Evolutionary conservation across 2,329 filamentous ascomycete species (phyloP), one percentile per base, ranked within the genome.

Genomic region (Pezicula neosporulosa): DNA sequence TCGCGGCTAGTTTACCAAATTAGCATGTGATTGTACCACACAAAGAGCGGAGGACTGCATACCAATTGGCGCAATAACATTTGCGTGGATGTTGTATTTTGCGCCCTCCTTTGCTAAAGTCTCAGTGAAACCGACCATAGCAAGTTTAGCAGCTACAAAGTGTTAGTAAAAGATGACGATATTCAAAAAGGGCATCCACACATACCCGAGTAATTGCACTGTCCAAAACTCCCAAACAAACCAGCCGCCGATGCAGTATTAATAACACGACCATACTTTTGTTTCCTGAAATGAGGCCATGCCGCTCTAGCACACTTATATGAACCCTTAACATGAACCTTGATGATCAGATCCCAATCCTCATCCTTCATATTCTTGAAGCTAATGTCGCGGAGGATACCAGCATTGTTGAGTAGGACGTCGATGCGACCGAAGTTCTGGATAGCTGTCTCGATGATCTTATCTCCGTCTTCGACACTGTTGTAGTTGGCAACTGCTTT

Each of bases 341-440:
- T 87, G 73, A 93, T 89, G 69, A 97, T 89, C 61, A 97, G 76
- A 69, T 99, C 93, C 94, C 94, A 99, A 72, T 99, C 94, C 68
- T 87, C 75, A 70, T 99, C 94, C 71, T 87, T 94, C 83, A 97
- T 95, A 76, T 97, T 97, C 82, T 96, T 96, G 78, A 99, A 97
- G 80, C 89, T 93, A 68, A 97, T 72, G 75, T 97, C 92, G 55
- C 93, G 87, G n/a, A 68, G 60, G 44, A 97, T 97, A 66, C 94
- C 93, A 55, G 94, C 94, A 69, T 97, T 99, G 81, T 99, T 99
- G 74, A 99, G 87, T 64, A 99, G 85, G 58, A 99, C 77, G 71
- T 99, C 93, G 72, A 99, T 83, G 65, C 93, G 89, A 61, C 93
- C 89, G 67, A 86, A 94, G 50, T 77, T 77, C 71, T 89, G 77